Evolutionary conservation across 495 filamentous ascomycete genomes (phyloP).

Genomic region (Jackrogersella minutella): DNA sequence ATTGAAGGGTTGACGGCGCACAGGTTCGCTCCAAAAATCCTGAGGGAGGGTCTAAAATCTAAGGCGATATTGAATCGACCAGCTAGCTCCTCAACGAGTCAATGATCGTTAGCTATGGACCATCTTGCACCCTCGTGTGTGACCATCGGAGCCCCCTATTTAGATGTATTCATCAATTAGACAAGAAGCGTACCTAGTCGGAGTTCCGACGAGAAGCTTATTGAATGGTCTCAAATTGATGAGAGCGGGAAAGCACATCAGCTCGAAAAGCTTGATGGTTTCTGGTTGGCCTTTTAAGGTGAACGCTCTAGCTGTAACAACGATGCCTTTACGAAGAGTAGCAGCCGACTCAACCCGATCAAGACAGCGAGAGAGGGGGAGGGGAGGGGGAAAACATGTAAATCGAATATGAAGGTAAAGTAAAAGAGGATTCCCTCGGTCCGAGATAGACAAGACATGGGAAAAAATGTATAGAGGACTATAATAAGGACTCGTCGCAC

Average conservation of each 20-base stretch:
- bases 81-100: not conserved
- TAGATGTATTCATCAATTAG: constrained; percentile 19
- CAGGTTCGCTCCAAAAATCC: constrained; percentile 10
- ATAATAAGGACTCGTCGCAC: constrained; percentile 23
- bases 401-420: not conserved
- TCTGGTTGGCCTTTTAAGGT: constrained; percentile 20
- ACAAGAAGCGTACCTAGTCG: constrained; percentile 24
- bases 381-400: not conserved
- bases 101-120: constrained; percentile 6
- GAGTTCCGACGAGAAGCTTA: constrained; percentile 32
- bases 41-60: constrained; percentile 14
- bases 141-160: constrained; percentile 24
- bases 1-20: constrained; percentile 18
- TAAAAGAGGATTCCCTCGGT: constrained; percentile 4
- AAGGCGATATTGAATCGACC: constrained; percentile 20
- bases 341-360: not conserved
- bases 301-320: constrained; percentile 6
- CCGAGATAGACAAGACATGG: constrained; percentile 9
- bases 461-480: not conserved
- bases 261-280: constrained; percentile 17
- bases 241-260: constrained; percentile 38
- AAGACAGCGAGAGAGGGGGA: constrained; percentile 13
- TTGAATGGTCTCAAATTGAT: constrained; percentile 37
- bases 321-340: constrained; percentile 2
- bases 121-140: constrained; percentile 11